A percentile compares a stretch with the other conserved stretches of the same genome.
Evolutionary conservation across 495 filamentous ascomycete species (phyloP).

Genomic region (Poronia punctata): DNA sequence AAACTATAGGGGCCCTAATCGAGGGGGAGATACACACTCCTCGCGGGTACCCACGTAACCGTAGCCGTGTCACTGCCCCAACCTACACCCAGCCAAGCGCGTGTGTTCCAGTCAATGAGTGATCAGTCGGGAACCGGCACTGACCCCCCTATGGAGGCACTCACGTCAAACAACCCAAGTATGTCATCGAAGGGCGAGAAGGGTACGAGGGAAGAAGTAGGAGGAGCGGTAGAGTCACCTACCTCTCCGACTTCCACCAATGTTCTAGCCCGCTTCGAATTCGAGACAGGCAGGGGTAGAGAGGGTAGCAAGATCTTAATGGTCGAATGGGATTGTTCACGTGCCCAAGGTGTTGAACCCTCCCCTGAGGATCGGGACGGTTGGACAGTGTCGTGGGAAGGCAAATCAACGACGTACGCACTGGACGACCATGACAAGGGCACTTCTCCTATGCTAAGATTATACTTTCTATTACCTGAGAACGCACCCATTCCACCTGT

Average conservation of each 20-base stretch:
- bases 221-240: constrained; percentile 31
- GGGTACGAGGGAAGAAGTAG: constrained; percentile 4
- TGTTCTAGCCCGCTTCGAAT: constrained; percentile 71
- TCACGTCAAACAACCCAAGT: neutral
- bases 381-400: constrained; percentile 74
- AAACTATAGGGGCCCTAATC: constrained; percentile 1
- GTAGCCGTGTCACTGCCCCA: constrained; percentile 2
- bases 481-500: constrained; percentile 57
- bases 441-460: constrained; percentile 41
- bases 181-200: constrained; percentile 6
- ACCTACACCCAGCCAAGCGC: constrained; percentile 3
- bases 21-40: constrained; percentile 8
- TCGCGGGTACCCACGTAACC: constrained; percentile 2
- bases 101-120: constrained; percentile 6
- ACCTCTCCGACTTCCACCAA: constrained; percentile 32
- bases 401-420: constrained; percentile 59
- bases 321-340: constrained; percentile 72
- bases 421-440: constrained; percentile 45
- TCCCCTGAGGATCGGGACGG: constrained; percentile 17
- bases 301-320: constrained; percentile 81
- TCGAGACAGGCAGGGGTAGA: constrained; percentile 66
- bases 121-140: constrained; percentile 3
- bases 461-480: constrained; percentile 70
- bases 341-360: constrained; percentile 24
- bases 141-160: neutral